Conservation (phyloP, 306 rosid species). For the Vachellia collinsii region DNA sequence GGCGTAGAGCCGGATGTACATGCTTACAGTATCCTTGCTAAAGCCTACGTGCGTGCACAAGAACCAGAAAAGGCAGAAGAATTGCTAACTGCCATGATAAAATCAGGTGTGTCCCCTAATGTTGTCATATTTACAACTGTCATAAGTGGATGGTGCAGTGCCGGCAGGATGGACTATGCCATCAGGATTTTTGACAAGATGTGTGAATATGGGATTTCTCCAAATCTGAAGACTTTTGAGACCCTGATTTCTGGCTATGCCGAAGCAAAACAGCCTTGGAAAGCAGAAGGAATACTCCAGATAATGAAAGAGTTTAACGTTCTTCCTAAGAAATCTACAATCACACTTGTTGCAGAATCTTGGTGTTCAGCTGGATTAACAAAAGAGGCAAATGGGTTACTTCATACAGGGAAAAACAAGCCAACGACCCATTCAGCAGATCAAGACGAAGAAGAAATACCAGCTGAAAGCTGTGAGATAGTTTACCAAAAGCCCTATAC, state of each 20-base stretch:
- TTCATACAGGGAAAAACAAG: constrained; percentile 35
- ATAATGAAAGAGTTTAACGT: constrained; percentile 58
- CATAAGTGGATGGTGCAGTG: constrained; percentile 75
- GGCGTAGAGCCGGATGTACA: constrained; percentile 70
- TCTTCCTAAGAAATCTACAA: constrained; percentile 57
- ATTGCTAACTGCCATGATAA: constrained; percentile 52
- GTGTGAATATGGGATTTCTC: constrained; percentile 60
- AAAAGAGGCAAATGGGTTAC: constrained; percentile 58
- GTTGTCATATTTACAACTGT: constrained; percentile 70
- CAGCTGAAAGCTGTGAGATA: constrained; percentile 38
- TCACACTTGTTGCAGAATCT: constrained; percentile 65
- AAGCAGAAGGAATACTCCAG: constrained; percentile 70
- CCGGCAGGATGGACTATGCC: constrained; percentile 73
- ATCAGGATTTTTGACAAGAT: constrained; percentile 57
- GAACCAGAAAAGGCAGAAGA: constrained; percentile 75
- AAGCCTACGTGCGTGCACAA: constrained; percentile 69
- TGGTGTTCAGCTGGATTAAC: constrained; percentile 63
- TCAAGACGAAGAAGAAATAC: constrained; percentile 39
- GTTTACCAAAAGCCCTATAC: constrained; percentile 47
- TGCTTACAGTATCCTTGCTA: constrained; percentile 77
- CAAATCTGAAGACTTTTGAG: constrained; percentile 78
- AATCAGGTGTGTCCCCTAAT: constrained; percentile 57
- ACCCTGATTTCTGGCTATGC: constrained; percentile 69
- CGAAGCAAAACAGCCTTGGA: constrained; percentile 70
- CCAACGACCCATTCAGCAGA: constrained; percentile 29